phyloP scores from a whole-genome alignment of 192 early-diverging fungal genomes.

The Backusella westeae region DNA sequence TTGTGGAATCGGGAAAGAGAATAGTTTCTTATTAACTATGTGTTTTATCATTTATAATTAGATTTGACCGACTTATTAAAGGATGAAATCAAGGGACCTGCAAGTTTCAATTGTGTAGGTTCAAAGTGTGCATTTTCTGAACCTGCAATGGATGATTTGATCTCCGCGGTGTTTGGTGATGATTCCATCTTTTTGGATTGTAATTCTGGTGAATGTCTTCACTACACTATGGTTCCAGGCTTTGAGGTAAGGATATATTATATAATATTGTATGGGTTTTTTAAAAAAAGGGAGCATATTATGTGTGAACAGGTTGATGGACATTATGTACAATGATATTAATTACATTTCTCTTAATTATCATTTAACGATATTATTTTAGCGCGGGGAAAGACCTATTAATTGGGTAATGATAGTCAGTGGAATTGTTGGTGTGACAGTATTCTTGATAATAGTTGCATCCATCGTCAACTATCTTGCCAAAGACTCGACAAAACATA shows the following conservation, averaged over 20 bases:
- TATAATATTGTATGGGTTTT: neutral
- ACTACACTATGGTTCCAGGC: slow-evolving; percentile 83
- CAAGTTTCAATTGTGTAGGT: slow-evolving; percentile 60
- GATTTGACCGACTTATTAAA: slow-evolving; percentile 77
- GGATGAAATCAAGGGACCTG: slow-evolving; percentile 79
- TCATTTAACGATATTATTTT: neutral
- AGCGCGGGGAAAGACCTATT: slow-evolving; percentile 33
- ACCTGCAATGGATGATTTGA: slow-evolving; percentile 82
- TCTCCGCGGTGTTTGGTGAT: slow-evolving; percentile 79
- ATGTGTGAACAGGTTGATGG: neutral
- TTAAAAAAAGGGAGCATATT: neutral
- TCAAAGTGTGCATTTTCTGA: slow-evolving; percentile 66
- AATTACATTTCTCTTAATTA: neutral
- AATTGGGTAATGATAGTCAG: slow-evolving; percentile 42
- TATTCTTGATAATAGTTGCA: slow-evolving; percentile 31
- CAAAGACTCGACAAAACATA: slow-evolving; percentile 14
- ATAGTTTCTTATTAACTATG: neutral
- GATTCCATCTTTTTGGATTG: slow-evolving; percentile 78
- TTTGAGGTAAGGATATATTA: slow-evolving; percentile 39
- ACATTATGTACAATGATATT: neutral
- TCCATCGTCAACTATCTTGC: slow-evolving; percentile 26
- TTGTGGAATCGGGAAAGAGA: neutral
- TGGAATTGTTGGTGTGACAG: slow-evolving; percentile 38
- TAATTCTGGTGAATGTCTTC: slow-evolving; percentile 82
- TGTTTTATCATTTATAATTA: neutral